Percentiles rank a stretch among this genome's conserved stretches.
These are phyloP conservation scores for Starmerella apis DNA, from an alignment of 805 yeast species.

Conservation along the genomic window DNA sequence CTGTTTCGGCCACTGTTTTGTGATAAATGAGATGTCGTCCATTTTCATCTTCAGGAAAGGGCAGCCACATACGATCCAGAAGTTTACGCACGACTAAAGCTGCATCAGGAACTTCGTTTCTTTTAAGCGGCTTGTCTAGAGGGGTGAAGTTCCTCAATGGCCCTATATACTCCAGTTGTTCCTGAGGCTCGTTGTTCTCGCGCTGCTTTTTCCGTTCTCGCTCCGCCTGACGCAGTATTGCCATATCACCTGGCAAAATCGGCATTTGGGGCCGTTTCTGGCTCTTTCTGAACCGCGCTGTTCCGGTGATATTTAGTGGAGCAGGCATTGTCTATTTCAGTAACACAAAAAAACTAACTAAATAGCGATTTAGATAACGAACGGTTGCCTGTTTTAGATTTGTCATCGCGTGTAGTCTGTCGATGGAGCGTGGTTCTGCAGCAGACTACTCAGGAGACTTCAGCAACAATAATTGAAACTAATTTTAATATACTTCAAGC, in stretches of 20 bases:
- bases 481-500: too few relatives aligned
- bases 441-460: too few relatives aligned
- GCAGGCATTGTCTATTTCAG: slow-evolving; percentile 3
- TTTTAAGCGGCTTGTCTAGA: slow-evolving; percentile 16
- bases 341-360: neutral
- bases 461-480: too few relatives aligned
- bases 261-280: slow-evolving; percentile 12
- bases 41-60: slow-evolving; percentile 28
- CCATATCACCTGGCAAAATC: slow-evolving; percentile 25
- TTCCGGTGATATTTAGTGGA: slow-evolving; percentile 7
- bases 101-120: slow-evolving; percentile 23
- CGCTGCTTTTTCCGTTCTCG: slow-evolving; percentile 23
- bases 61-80: slow-evolving; percentile 27
- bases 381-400: neutral
- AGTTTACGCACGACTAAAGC: slow-evolving; percentile 25
- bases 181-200: slow-evolving; percentile 12
- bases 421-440: too few relatives aligned
- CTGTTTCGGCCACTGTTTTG: slow-evolving; percentile 25
- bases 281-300: neutral
- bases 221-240: slow-evolving; percentile 23
- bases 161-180: slow-evolving; percentile 19
- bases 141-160: slow-evolving; percentile 16
- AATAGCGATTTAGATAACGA: neutral
- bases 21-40: slow-evolving; percentile 18
- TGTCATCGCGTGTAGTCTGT: neutral